phyloP scores from a whole-genome alignment of 2,329 filamentous ascomycete genomes.

The Dryadomyces quercus-mongolicae region DNA sequence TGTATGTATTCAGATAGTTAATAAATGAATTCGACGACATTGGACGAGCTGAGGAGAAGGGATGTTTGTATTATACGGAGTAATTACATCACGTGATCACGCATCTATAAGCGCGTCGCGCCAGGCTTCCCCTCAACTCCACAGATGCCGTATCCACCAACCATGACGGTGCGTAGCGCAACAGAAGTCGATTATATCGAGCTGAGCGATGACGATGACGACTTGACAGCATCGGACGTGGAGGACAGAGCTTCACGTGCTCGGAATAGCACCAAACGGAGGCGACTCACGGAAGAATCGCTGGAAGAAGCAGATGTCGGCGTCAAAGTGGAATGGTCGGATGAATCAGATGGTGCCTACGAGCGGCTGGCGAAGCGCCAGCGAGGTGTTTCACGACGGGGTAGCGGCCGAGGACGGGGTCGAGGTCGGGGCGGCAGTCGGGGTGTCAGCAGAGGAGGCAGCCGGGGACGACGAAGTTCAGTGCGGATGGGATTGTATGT shows the following conservation, averaged over 20 bases:
- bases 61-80: no score
- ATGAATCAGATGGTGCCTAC: slow-evolving; percentile 50
- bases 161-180: not conserved
- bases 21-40: no score
- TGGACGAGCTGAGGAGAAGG: no score
- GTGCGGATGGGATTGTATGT: not conserved
- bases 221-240: no score
- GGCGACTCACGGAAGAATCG: not conserved
- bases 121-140: no score
- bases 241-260: not conserved
- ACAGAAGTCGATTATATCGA: not conserved
- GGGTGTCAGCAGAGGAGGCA: no score
- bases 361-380: slow-evolving; percentile 51
- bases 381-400: slow-evolving; percentile 27
- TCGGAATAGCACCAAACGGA: not conserved
- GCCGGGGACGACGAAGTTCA: slow-evolving; percentile 6
- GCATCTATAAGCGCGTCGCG: not conserved
- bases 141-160: not conserved
- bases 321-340: slow-evolving; percentile 31
- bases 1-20: no score
- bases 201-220: not conserved
- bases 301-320: slow-evolving; percentile 25
- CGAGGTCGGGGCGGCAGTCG: not conserved
- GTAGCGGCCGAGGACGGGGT: slow-evolving; percentile 10
- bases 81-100: not conserved